Evolutionary conservation across 495 filamentous ascomycete species (phyloP).

Genomic region (Penicillium paxilli): DNA sequence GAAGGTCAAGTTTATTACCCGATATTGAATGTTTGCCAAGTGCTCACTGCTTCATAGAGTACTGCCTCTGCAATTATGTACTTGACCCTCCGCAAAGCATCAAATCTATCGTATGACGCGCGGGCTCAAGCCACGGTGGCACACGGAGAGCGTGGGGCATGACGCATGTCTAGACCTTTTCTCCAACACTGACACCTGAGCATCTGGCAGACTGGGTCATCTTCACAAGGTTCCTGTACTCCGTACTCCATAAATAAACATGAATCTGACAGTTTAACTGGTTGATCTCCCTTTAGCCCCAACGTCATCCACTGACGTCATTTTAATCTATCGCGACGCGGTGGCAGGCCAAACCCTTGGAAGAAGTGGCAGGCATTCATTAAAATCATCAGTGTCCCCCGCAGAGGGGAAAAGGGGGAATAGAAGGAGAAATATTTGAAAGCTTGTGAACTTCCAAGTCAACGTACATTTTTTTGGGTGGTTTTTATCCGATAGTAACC

Average conservation of each 20-base stretch:
- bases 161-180: slow-evolving; percentile 20
- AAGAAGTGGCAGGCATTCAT: neutral
- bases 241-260: neutral
- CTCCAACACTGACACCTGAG: neutral
- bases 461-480: no score
- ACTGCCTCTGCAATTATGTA: no score
- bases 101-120: slow-evolving; percentile 13
- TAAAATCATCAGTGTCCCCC: neutral
- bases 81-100: neutral
- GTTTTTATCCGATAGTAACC: no score
- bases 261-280: no score
- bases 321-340: slow-evolving; percentile 17
- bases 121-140: slow-evolving; percentile 20
- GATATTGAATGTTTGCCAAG: no score
- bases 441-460: no score
- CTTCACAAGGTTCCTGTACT: neutral
- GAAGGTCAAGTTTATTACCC: no score
- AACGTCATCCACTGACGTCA: slow-evolving; percentile 29
- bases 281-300: slow-evolving; percentile 11
- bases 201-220: neutral
- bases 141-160: slow-evolving; percentile 16
- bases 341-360: neutral
- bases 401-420: neutral
- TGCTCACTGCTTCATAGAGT: no score
- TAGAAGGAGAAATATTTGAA: no score